Evolutionary conservation across 257 asterid genomes (phyloP).

Genomic region (Striga asiatica): DNA sequence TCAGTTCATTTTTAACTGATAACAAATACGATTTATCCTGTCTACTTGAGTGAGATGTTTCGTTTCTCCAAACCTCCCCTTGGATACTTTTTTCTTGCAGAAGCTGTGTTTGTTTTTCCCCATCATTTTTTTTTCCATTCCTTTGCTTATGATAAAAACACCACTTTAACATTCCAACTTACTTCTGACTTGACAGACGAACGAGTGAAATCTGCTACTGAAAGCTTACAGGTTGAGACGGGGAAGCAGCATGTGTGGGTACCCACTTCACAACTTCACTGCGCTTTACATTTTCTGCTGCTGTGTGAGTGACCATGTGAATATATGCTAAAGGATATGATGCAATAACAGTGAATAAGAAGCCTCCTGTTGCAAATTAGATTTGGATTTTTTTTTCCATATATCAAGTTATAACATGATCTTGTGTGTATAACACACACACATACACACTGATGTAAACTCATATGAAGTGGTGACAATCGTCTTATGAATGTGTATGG

Average conservation of each 20-base stretch:
- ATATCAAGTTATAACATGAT: neutral
- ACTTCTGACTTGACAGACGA: slow-evolving; percentile 46
- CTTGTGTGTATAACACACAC: neutral
- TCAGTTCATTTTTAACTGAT: too few species aligned
- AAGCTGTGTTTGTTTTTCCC: neutral
- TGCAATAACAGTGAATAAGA: neutral
- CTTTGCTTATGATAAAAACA: neutral
- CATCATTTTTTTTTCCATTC: neutral
- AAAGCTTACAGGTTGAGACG: slow-evolving; percentile 48
- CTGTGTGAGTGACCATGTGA: slow-evolving; percentile 2
- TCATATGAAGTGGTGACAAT: neutral
- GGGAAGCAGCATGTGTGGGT: slow-evolving; percentile 99
- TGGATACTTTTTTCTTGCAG: neutral
- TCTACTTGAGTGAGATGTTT: neutral
- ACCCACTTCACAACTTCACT: slow-evolving; percentile 56
- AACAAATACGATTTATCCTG: too few species aligned
- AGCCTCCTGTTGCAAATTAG: neutral
- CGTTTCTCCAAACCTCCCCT: neutral
- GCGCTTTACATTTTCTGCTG: slow-evolving; percentile 5
- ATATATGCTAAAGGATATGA: neutral
- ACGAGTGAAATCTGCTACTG: slow-evolving; percentile 60
- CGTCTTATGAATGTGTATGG: neutral
- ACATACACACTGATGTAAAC: neutral
- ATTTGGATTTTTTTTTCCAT: neutral
- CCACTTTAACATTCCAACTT: neutral